phyloP scores from a whole-genome alignment of 768 basidiomycete species.

The Tulasnella sp. region DNA sequence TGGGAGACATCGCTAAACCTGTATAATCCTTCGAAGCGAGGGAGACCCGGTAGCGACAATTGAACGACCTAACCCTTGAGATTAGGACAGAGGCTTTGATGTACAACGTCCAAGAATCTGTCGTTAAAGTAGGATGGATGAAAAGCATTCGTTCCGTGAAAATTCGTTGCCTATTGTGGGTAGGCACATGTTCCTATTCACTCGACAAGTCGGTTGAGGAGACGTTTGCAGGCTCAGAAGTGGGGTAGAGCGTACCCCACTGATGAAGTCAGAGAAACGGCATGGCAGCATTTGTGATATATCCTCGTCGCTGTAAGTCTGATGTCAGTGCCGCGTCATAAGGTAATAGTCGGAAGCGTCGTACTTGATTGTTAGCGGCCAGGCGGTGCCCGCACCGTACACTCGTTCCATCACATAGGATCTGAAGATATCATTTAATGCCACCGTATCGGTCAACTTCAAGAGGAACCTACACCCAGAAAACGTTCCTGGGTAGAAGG shows the following conservation, averaged over 20 bases:
- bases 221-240: background rate
- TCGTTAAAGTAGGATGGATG: conserved; percentile 12
- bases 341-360: background rate
- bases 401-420: conserved; percentile 10
- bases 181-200: background rate
- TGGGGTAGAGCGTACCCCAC: background rate
- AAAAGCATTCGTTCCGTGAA: conserved; percentile 2
- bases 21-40: background rate
- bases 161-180: conserved; percentile 12
- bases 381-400: background rate
- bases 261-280: background rate
- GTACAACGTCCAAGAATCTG: conserved; percentile 20
- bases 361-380: background rate
- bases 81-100: conserved; percentile 17
- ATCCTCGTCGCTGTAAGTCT: conserved; percentile 5
- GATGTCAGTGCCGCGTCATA: background rate
- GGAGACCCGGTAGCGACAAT: background rate
- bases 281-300: conserved; percentile 14
- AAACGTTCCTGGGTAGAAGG: background rate
- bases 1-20: too few species aligned
- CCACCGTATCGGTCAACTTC: background rate
- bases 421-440: background rate
- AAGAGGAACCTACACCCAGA: conserved; percentile 10
- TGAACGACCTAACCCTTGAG: conserved; percentile 17
- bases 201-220: background rate